Conservation (phyloP, 2,329 filamentous ascomycete genomes). For the Pseudogymnoascus sp. region DNA sequence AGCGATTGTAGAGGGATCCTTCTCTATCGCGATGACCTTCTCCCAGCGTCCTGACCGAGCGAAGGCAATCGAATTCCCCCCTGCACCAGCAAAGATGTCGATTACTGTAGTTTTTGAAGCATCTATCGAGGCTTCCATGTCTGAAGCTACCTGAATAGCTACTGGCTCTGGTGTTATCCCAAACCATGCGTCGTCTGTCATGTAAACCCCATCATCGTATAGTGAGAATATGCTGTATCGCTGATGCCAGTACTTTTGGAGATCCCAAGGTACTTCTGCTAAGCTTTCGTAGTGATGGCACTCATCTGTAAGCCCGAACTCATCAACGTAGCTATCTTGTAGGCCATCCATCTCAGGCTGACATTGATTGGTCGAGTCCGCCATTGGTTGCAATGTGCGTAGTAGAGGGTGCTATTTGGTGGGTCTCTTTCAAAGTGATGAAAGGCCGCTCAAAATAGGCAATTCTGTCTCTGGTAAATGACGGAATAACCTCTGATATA, state of each 20-base stretch:
- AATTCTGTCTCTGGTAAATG: neutral
- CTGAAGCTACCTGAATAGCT: constrained; percentile 53
- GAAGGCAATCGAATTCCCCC: constrained; percentile 93
- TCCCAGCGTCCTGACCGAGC: constrained; percentile 72
- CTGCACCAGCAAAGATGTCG: constrained; percentile 84
- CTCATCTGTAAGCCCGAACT: constrained; percentile 42
- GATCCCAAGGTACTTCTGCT: constrained; percentile 68
- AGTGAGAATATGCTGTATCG: constrained; percentile 77
- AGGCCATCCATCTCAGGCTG: neutral
- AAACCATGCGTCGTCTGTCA: constrained; percentile 95
- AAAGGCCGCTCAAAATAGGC: neutral
- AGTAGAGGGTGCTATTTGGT: neutral
- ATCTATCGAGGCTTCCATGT: constrained; percentile 30
- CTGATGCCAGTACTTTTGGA: constrained; percentile 93
- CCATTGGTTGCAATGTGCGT: neutral
- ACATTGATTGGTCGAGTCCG: constrained; percentile 6
- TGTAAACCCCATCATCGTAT: constrained; percentile 80
- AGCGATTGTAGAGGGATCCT: constrained; percentile 67
- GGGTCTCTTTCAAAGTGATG: neutral
- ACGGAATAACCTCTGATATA: constrained; percentile 4
- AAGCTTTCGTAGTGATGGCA: constrained; percentile 68
- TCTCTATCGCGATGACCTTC: constrained; percentile 82
- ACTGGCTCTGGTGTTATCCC: constrained; percentile 92
- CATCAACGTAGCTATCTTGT: neutral
- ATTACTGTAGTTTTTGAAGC: constrained; percentile 44